Conservation (phyloP, 208 protist species). For the Crithidia mellificae region DNA sequence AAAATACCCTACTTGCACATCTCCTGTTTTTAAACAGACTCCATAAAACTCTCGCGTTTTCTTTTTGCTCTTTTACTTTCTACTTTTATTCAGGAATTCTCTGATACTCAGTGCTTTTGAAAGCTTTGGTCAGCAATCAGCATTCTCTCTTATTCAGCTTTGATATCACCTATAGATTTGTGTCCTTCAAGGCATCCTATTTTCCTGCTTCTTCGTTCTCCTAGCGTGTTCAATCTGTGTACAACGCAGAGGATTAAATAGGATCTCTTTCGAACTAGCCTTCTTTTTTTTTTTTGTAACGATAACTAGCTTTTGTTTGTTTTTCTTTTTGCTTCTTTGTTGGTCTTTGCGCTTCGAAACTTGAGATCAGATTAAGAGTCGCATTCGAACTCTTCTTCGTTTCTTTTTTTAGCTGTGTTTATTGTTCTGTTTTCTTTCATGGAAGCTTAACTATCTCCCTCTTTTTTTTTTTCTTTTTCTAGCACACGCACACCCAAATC, state of each 20-base stretch:
- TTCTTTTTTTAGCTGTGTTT: slow-evolving; percentile 29
- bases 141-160: neutral
- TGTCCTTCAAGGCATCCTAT: neutral
- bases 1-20: neutral
- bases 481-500: slow-evolving; percentile 7
- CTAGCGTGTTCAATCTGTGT: too few relatives aligned
- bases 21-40: slow-evolving; percentile 35
- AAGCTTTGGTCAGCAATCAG: neutral
- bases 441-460: slow-evolving; percentile 1
- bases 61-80: slow-evolving; percentile 8
- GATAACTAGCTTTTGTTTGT: too few relatives aligned
- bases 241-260: too few relatives aligned
- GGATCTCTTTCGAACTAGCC: too few relatives aligned
- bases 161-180: neutral
- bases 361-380: neutral
- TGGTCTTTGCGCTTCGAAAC: too few relatives aligned
- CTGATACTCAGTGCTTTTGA: too few relatives aligned
- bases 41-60: slow-evolving; percentile 14
- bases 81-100: neutral
- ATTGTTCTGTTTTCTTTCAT: slow-evolving; percentile 18
- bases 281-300: too few relatives aligned
- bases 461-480: slow-evolving; percentile 17
- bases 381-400: slow-evolving; percentile 11
- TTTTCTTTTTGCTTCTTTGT: too few relatives aligned
- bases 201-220: neutral